These are phyloP conservation scores for Protostelium mycophagum DNA, from an alignment of 78 protist species.

Conservation along the genomic window DNA sequence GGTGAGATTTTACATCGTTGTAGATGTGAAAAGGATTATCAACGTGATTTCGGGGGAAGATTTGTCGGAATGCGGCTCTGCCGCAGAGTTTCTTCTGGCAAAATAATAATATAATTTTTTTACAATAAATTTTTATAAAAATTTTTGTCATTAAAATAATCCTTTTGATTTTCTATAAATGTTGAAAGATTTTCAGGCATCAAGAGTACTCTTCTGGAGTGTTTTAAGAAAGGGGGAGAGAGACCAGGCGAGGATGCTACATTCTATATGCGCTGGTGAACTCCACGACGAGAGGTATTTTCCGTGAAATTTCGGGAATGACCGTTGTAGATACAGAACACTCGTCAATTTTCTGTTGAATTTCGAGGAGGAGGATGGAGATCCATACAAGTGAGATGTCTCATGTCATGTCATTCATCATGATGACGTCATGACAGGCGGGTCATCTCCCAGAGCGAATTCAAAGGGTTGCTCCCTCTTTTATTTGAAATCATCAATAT, in stretches of 20 bases:
- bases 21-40: too few species aligned
- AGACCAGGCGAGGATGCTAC: not conserved
- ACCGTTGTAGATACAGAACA: not conserved
- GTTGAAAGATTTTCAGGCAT: not conserved
- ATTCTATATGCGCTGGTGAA: not conserved
- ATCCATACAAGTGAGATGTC: not conserved
- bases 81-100: too few species aligned
- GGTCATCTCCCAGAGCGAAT: not conserved
- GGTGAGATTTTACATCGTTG: not conserved
- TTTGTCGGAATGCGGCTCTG: too few species aligned
- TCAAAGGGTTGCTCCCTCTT: not conserved
- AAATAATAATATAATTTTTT: too few species aligned
- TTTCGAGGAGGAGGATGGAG: not conserved
- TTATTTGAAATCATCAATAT: not conserved
- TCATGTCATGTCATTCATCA: not conserved
- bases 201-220: not conserved
- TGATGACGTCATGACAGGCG: not conserved
- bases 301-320: not conserved
- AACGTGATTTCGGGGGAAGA: too few species aligned
- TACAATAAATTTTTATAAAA: too few species aligned
- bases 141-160: too few species aligned
- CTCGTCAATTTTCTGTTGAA: not conserved
- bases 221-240: not conserved
- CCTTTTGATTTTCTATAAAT: too few species aligned
- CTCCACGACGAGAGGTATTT: not conserved